These are phyloP conservation scores for Polytrichum commune DNA, from an alignment of 225 moss, liverwort and hornwort genomes.

Conservation along the genomic window DNA sequence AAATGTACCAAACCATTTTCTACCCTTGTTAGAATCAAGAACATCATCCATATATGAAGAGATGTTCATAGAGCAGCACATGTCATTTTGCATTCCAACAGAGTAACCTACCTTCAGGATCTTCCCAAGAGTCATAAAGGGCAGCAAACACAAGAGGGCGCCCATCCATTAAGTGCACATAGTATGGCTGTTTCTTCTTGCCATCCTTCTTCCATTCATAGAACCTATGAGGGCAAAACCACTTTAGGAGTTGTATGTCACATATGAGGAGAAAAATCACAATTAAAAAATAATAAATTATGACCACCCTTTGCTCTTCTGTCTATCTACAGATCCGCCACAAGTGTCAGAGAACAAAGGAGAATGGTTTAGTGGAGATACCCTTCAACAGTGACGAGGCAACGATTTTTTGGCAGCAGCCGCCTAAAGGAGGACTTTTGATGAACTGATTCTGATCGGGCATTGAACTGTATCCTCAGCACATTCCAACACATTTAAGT, in stretches of 20 bases:
- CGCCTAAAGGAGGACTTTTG: slow-evolving; percentile 79
- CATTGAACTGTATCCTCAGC: slow-evolving; percentile 68
- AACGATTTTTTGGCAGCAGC: slow-evolving; percentile 77
- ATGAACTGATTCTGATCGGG: slow-evolving; percentile 91
- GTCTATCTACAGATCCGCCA: not conserved
- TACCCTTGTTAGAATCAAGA: slow-evolving; percentile 43
- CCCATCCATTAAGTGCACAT: slow-evolving; percentile 73
- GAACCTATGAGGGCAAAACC: slow-evolving; percentile 45
- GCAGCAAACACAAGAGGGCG: slow-evolving; percentile 81
- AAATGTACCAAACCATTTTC: slow-evolving; percentile 7
- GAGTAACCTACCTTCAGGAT: slow-evolving; percentile 64
- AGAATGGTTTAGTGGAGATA: slow-evolving; percentile 27
- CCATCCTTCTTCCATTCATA: slow-evolving; percentile 99
- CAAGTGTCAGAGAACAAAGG: not conserved
- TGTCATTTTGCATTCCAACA: not conserved
- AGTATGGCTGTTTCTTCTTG: slow-evolving; percentile 90
- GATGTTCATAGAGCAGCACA: not conserved
- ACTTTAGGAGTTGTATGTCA: not conserved
- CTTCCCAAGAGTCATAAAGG: slow-evolving; percentile 90
- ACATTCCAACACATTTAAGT: not conserved
- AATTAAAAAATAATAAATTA: not conserved
- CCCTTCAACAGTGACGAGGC: slow-evolving; percentile 85
- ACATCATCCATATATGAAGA: too few relatives aligned
- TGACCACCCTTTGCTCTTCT: slow-evolving; percentile 4
- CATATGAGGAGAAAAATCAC: not conserved